These are phyloP conservation scores for Eucalyptus regnans DNA, from an alignment of 345 rosid species.

Conservation along the genomic window DNA sequence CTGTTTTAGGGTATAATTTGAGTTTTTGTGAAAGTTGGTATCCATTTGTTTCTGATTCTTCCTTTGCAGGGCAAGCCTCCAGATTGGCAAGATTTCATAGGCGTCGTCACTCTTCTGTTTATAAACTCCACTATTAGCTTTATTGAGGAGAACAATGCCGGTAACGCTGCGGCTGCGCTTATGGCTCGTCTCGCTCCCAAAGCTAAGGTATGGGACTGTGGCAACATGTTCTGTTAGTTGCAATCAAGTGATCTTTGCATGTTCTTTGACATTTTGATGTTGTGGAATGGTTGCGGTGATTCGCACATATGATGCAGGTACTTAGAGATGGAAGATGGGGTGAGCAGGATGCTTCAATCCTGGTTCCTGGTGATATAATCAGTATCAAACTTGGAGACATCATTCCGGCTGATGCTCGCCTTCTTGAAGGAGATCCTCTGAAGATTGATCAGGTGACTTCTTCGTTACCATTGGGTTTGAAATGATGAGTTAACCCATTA, in stretches of 20 bases:
- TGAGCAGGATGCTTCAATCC: constrained; percentile 82
- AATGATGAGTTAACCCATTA: background rate
- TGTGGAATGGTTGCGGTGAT: background rate
- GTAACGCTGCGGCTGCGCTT: constrained; percentile 96
- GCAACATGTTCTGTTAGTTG: background rate
- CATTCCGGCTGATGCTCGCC: constrained; percentile 96
- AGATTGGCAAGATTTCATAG: constrained; percentile 98
- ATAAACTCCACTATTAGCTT: constrained; percentile 96
- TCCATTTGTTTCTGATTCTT: background rate
- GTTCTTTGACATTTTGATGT: background rate
- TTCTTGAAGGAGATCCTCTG: constrained; percentile 90
- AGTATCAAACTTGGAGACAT: constrained; percentile 96
- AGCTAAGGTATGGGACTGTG: constrained; percentile 57
- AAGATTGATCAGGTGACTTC: constrained; percentile 82
- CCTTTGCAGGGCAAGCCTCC: constrained; percentile 79
- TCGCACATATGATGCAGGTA: constrained; percentile 22
- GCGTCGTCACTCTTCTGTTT: constrained; percentile 75
- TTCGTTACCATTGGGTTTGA: background rate
- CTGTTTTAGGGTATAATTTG: background rate
- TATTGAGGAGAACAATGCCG: constrained; percentile 94
- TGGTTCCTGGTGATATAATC: constrained; percentile 90
- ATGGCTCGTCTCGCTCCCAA: constrained; percentile 98
- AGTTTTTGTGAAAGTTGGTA: background rate
- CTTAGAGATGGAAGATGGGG: constrained; percentile 95
- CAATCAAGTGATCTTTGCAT: background rate